Percentiles rank a stretch among this genome's conserved stretches.
Conservation (phyloP, 2,329 filamentous ascomycete species). For the Plectosphaerella cucumerina region DNA sequence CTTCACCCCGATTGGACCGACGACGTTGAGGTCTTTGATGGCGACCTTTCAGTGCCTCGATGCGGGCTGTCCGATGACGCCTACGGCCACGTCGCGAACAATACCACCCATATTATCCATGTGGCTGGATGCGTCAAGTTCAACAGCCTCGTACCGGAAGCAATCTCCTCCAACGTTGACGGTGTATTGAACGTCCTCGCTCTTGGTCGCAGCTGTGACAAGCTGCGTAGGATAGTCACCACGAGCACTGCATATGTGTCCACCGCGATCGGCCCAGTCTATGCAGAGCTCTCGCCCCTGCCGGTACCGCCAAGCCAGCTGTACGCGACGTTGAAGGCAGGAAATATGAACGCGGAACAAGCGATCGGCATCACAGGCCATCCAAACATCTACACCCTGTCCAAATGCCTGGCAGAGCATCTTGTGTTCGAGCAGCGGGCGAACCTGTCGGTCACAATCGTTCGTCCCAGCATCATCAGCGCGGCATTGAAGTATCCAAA, state of each 20-base stretch:
- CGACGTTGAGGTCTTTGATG: constrained; percentile 4
- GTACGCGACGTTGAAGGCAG: too few species aligned
- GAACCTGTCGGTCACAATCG: constrained; percentile 7
- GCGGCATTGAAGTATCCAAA: constrained; percentile 8
- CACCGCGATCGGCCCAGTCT: too few species aligned
- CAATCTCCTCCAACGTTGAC: constrained; percentile 9
- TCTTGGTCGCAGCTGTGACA: constrained; percentile 3
- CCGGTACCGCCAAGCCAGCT: too few species aligned
- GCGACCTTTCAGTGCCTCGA: constrained; percentile 7
- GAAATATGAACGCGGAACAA: too few species aligned
- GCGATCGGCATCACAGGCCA: constrained; percentile 3
- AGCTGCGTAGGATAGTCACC: constrained; percentile 6
- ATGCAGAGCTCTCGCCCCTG: too few species aligned
- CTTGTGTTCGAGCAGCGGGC: constrained; percentile 6
- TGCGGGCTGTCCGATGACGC: constrained; percentile 3
- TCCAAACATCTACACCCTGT: constrained; percentile 12
- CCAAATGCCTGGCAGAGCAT: constrained; percentile 12
- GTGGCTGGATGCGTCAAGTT: constrained; percentile 12
- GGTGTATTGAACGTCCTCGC: constrained; percentile 8
- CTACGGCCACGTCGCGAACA: not conserved
- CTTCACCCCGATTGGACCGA: constrained; percentile 4
- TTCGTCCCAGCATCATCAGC: constrained; percentile 13
- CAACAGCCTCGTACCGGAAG: constrained; percentile 3
- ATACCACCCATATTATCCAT: constrained; percentile 12
- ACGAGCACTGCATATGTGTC: constrained; percentile 11